Percentiles rank a stretch among this genome's conserved stretches.
Conservation (phyloP, 371 early-diverging fungal species). For the Chytridium lagenaria region DNA sequence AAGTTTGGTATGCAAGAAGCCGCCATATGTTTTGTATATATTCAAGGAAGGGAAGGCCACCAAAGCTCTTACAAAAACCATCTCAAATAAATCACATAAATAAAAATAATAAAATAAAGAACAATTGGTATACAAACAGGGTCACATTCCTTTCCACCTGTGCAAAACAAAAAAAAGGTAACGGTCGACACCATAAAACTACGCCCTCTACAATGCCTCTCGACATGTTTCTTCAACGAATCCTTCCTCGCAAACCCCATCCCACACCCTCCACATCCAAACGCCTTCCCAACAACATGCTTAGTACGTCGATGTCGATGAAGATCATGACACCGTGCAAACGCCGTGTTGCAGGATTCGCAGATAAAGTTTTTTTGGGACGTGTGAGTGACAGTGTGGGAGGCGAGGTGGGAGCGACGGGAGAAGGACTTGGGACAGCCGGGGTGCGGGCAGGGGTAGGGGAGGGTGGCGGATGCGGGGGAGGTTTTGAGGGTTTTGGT, state of each 20-base stretch:
- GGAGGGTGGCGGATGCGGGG: background rate
- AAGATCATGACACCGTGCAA: slow-evolving; percentile 78
- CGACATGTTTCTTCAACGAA: background rate
- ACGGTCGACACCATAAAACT: no score
- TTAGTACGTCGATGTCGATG: slow-evolving; percentile 56
- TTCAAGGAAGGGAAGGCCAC: no score
- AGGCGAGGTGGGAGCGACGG: slow-evolving; percentile 11
- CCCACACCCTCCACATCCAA: background rate
- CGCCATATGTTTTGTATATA: no score
- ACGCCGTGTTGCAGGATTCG: slow-evolving; percentile 61
- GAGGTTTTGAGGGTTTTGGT: no score
- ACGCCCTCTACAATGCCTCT: background rate
- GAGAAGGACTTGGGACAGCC: background rate
- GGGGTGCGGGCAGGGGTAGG: slow-evolving; percentile 3
- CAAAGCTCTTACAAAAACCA: no score
- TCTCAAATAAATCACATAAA: no score
- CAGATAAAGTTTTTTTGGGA: slow-evolving; percentile 47
- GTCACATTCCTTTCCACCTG: no score
- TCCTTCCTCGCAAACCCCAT: no score
- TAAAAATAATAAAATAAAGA: no score
- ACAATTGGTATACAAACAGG: no score
- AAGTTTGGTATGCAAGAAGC: no score
- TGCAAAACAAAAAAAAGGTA: no score
- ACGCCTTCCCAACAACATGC: background rate
- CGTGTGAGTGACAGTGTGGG: slow-evolving; percentile 11